Evolutionary conservation across 805 yeast species (phyloP), one percentile per base, ranked within the genome.

Genomic region (Candida adriatica): DNA sequence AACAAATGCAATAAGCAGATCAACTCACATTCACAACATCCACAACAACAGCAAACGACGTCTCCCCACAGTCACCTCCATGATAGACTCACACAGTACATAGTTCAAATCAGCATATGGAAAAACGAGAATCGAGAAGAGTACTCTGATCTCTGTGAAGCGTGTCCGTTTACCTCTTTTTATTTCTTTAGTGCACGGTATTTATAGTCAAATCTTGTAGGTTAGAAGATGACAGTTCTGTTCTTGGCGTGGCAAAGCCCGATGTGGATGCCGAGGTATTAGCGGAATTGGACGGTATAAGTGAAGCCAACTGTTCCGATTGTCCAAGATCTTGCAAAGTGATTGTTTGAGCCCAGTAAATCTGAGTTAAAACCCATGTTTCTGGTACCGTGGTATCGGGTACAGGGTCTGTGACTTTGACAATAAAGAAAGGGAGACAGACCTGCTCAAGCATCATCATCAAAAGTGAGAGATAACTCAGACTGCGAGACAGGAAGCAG

Each of bases 301-400:
- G 17, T 28, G 38, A 26, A 39, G 42, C 5, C 46, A 45, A 30
- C 40, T 46, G 27, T 35, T 29, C 13, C 22, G 7, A 29, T 24
- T 6, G 28, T 35, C 13, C 24, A 35, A 32, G 13, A 33, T 33
- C 29, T 8, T 13, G 2, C 16, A 31, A n/a, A 5, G 18, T 30
- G 25, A 33, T 29, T 6, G 33, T 24, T 11, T 20, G 32, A 2
- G 34, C 23, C 46, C 49, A 45, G 14, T 34, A 36, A 4, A 35
- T 34, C 21, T 43, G 51, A 1, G 42, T 37, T 6, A 43, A 13
- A 1, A 39, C 5, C 48, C 46, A 46, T 1, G 33, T 33, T n/a
- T 45, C 49, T 10, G 34, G 27, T 7, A 41, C 29, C 22, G 22
- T 19, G 6, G 21, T 22, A 10, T 43, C 46, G 4, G 45, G 46